phyloP scores from a whole-genome alignment of 1,139 yeast genomes.

The Suhomyces terraborum region DNA sequence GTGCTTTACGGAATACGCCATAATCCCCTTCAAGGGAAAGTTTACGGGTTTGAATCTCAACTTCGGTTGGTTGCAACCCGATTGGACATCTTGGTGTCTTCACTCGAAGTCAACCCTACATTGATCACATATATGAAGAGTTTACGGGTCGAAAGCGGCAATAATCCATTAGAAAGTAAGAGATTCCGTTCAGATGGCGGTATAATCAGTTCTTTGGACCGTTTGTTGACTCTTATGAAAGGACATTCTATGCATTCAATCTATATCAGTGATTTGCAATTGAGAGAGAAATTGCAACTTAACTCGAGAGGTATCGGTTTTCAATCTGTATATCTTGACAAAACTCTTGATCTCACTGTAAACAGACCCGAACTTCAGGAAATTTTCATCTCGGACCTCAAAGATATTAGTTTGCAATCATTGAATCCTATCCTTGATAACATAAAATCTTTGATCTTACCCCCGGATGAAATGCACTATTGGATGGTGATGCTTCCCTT shows the following conservation, averaged over 20 bases:
- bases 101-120: slow-evolving; percentile 32
- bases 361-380: neutral
- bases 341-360: neutral
- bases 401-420: neutral
- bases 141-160: slow-evolving; percentile 22
- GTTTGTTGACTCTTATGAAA: slow-evolving; percentile 12
- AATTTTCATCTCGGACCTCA: neutral
- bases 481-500: slow-evolving; percentile 21
- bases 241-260: slow-evolving; percentile 17
- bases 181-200: slow-evolving; percentile 10
- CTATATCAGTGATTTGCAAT: slow-evolving; percentile 18
- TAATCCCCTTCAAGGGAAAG: slow-evolving; percentile 12
- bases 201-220: slow-evolving; percentile 14
- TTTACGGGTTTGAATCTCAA: slow-evolving; percentile 16
- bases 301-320: slow-evolving; percentile 1
- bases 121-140: slow-evolving; percentile 27
- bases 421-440: neutral
- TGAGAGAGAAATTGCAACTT: slow-evolving; percentile 15
- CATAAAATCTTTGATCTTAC: slow-evolving; percentile 20
- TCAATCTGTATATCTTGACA: slow-evolving; percentile 6
- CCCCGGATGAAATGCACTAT: slow-evolving; percentile 17
- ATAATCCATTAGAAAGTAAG: slow-evolving; percentile 4
- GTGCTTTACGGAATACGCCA: slow-evolving; percentile 29
- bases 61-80: slow-evolving; percentile 33
- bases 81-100: slow-evolving; percentile 27